A percentile compares a stretch with the other conserved stretches of the same genome.
Evolutionary conservation across 1,284 basidiomycete species (phyloP).

Genomic region (Rhodofomes roseus): DNA sequence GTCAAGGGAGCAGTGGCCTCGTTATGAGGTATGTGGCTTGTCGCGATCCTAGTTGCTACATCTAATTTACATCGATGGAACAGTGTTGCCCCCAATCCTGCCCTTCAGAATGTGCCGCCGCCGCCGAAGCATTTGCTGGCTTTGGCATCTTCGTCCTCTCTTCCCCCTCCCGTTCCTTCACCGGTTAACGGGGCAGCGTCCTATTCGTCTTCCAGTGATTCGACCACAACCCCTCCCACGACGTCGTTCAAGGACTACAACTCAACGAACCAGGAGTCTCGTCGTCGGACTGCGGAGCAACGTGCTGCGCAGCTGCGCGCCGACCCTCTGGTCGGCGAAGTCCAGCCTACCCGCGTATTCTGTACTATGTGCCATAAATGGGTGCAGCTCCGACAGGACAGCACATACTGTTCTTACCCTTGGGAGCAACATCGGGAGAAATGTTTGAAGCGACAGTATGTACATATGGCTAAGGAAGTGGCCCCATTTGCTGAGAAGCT

Average conservation of each 20-base stretch:
- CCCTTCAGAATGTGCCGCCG: conserved; percentile 30
- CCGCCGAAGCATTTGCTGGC: conserved; percentile 33
- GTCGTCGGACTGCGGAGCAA: conserved; percentile 70
- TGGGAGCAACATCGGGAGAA: conserved; percentile 74
- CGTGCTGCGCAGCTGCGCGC: conserved; percentile 62
- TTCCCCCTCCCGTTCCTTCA: conserved; percentile 17
- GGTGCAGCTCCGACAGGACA: conserved; percentile 73
- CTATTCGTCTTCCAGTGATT: conserved; percentile 10
- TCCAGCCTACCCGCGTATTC: conserved; percentile 73
- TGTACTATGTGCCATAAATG: conserved; percentile 72
- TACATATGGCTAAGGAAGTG: conserved; percentile 16
- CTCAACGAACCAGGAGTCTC: conserved; percentile 58
- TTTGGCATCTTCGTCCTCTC: conserved; percentile 28
- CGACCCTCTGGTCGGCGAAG: conserved; percentile 57
- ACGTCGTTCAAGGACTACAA: conserved; percentile 46
- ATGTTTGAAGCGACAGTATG: conserved; percentile 63
- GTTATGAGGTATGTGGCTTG: not conserved
- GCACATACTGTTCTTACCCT: conserved; percentile 70
- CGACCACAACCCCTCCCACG: conserved; percentile 4
- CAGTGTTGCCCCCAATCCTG: conserved; percentile 13
- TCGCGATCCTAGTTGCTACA: no score
- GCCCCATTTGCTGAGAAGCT: not conserved
- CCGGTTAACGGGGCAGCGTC: conserved; percentile 13
- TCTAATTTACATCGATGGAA: not conserved
- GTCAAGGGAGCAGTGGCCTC: not conserved